Conservation (phyloP, 148 eudicot genomes). For the Fallopia convolvulus region DNA sequence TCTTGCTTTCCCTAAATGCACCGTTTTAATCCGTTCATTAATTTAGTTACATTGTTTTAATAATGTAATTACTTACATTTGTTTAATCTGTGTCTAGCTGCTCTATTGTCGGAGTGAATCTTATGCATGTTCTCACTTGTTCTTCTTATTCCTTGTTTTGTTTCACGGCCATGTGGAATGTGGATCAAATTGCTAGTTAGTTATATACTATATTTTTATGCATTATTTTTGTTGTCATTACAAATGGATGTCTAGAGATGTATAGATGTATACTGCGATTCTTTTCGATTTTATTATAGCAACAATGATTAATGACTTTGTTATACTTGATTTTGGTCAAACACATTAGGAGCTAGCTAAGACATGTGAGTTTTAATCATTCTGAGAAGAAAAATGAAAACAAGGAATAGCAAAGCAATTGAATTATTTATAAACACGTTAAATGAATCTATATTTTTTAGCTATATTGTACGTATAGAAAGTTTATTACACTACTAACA, state of each 20-base stretch:
- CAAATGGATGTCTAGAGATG: not conserved
- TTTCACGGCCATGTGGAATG: slow-evolving; percentile 2
- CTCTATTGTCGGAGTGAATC: not conserved
- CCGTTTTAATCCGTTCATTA: not conserved
- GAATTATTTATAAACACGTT: not conserved
- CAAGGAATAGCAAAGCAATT: not conserved
- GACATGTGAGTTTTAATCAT: slow-evolving; percentile 4
- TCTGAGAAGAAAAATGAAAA: not conserved
- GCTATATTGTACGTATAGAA: not conserved
- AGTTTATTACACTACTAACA: not conserved
- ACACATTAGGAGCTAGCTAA: not conserved
- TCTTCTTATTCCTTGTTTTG: not conserved
- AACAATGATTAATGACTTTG: not conserved
- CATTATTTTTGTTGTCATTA: slow-evolving; percentile 9
- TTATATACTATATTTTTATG: not conserved
- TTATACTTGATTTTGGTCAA: slow-evolving; percentile 8
- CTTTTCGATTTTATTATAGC: not conserved
- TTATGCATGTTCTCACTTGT: not conserved
- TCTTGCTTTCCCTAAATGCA: not conserved
- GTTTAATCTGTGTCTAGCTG: not conserved
- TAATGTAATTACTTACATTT: not conserved
- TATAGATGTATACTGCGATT: not conserved
- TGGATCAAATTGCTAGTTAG: not conserved
- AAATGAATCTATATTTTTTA: no score
- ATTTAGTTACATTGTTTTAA: not conserved